These are phyloP conservation scores for Physocladia obscura DNA, from an alignment of 192 early-diverging fungal genomes.

Conservation along the genomic window DNA sequence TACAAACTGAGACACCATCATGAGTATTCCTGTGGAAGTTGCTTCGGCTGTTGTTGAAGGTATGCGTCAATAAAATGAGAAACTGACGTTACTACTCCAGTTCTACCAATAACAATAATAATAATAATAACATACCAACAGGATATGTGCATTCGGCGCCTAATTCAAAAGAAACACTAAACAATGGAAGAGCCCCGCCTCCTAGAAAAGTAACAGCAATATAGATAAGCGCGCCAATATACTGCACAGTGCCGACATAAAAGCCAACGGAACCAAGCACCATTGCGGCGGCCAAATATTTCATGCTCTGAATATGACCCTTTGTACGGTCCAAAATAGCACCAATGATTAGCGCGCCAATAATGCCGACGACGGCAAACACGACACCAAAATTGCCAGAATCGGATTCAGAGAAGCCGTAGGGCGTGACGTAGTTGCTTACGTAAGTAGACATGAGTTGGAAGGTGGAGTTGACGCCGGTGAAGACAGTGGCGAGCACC, in stretches of 20 bases:
- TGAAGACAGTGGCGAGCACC: conserved; percentile 15
- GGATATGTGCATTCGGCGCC: conserved; percentile 33
- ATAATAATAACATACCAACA: conserved; percentile 6
- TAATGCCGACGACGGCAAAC: conserved; percentile 57
- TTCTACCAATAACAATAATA: conserved; percentile 10
- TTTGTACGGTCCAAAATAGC: conserved; percentile 58
- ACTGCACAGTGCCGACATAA: neutral
- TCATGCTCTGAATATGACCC: conserved; percentile 45
- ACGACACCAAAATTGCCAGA: conserved; percentile 57
- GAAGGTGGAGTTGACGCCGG: conserved; percentile 1
- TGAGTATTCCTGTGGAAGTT: conserved; percentile 23
- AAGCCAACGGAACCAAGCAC: conserved; percentile 8
- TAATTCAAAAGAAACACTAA: conserved; percentile 24
- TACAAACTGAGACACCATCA: conserved; percentile 3
- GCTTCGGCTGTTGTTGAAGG: conserved; percentile 28
- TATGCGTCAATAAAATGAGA: neutral
- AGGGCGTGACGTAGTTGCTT: conserved; percentile 27
- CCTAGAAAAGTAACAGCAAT: conserved; percentile 16
- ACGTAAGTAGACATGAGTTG: conserved; percentile 17
- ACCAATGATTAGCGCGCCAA: conserved; percentile 51
- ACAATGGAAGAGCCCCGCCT: conserved; percentile 28
- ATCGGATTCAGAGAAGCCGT: conserved; percentile 37
- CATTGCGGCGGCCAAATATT: conserved; percentile 21
- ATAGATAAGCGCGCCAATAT: conserved; percentile 11
- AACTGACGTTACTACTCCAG: neutral